phyloP scores from a whole-genome alignment of 2,329 filamentous ascomycete genomes.

The Aureobasidium sp. region DNA sequence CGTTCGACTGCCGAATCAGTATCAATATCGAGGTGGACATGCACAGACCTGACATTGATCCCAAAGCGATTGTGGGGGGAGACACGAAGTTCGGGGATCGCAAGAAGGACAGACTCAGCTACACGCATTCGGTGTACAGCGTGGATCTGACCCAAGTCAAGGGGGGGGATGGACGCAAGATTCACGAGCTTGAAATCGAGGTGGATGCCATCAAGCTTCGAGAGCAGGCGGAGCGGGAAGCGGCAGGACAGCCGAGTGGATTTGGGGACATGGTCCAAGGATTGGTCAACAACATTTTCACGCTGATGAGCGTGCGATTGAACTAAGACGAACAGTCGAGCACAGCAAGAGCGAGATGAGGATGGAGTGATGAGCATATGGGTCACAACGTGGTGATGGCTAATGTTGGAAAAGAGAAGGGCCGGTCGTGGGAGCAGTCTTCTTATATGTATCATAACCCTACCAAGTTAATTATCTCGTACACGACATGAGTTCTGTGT shows the following conservation, averaged over 20 bases:
- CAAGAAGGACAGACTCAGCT: conserved; percentile 82
- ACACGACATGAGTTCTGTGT: background rate
- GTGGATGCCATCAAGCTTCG: conserved; percentile 55
- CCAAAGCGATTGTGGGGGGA: conserved; percentile 41
- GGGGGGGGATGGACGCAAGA: conserved; percentile 42
- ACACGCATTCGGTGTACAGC: conserved; percentile 78
- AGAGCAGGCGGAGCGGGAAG: conserved; percentile 32
- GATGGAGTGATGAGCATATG: background rate
- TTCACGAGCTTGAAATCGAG: conserved; percentile 77
- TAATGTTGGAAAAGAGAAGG: background rate
- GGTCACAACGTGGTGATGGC: background rate
- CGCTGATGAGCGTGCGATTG: conserved; percentile 34
- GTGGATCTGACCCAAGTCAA: conserved; percentile 87
- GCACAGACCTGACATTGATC: conserved; percentile 49
- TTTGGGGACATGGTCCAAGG: conserved; percentile 63
- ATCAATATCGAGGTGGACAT: conserved; percentile 88
- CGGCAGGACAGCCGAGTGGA: conserved; percentile 42
- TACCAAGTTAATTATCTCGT: background rate
- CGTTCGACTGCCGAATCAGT: conserved; percentile 86
- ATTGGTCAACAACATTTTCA: conserved; percentile 63
- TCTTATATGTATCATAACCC: background rate
- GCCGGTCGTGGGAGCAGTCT: background rate
- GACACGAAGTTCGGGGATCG: conserved; percentile 29
- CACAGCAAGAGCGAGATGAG: background rate
- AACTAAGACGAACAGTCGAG: background rate